Evolutionary conservation across 2,329 filamentous ascomycete genomes (phyloP).

Genomic region (Ophiocordyceps camponoti-leonardi): DNA sequence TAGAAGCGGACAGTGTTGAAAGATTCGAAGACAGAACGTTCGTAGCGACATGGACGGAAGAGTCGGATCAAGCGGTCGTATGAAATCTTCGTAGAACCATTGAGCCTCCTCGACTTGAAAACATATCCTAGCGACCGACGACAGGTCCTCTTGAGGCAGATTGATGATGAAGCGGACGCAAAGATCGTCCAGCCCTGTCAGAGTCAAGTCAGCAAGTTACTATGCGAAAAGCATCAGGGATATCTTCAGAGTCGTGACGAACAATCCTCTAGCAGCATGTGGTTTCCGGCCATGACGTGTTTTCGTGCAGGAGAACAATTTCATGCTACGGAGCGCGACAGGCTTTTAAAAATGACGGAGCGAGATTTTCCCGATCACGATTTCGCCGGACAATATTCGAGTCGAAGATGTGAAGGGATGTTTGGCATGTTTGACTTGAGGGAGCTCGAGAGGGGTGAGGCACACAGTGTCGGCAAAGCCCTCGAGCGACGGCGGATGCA

Average conservation of each 20-base stretch:
- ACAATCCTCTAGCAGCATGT: constrained; percentile 87
- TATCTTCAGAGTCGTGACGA: constrained; percentile 12
- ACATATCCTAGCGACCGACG: constrained; percentile 82
- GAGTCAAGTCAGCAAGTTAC: constrained; percentile 8
- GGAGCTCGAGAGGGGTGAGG: not conserved
- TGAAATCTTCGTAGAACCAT: constrained; percentile 99
- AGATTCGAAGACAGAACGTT: constrained; percentile 76
- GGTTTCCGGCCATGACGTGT: constrained; percentile 54
- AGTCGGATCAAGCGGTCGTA: constrained; percentile 71
- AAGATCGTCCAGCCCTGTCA: constrained; percentile 80
- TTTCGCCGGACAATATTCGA: constrained; percentile 13
- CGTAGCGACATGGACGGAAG: constrained; percentile 75
- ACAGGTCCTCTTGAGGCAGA: constrained; percentile 77
- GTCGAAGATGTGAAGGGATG: constrained; percentile 11
- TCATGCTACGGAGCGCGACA: constrained; percentile 10
- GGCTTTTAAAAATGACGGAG: not conserved
- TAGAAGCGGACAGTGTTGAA: constrained; percentile 83
- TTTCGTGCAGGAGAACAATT: constrained; percentile 4
- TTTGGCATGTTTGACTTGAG: constrained; percentile 13
- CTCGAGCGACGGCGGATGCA: not conserved
- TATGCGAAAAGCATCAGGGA: not conserved
- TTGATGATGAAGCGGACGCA: constrained; percentile 98
- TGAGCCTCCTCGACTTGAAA: constrained; percentile 98
- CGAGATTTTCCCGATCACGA: constrained; percentile 9
- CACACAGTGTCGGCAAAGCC: not conserved